These are phyloP conservation scores for Didymella glomerata DNA, from an alignment of 2,329 filamentous ascomycete species.

Conservation along the genomic window DNA sequence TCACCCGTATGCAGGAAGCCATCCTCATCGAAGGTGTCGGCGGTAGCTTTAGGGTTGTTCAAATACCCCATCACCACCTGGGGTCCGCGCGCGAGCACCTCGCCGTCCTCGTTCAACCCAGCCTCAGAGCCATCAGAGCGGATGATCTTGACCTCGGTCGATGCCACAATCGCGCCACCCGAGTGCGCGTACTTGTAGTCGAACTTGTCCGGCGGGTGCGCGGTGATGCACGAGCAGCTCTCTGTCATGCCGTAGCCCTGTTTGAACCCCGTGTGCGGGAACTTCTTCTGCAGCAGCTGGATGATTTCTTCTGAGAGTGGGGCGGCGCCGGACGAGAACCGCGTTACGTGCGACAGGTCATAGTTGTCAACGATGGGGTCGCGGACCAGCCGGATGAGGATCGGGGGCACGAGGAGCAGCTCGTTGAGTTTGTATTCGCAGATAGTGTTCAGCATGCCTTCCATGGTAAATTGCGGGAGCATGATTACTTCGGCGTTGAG, in stretches of 20 bases:
- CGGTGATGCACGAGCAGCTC: conserved; percentile 69
- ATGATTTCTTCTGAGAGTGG: conserved; percentile 67
- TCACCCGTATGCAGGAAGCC: conserved; percentile 68
- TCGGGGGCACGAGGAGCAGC: conserved; percentile 63
- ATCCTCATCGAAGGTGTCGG: conserved; percentile 57
- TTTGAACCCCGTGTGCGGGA: conserved; percentile 68
- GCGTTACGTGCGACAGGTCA: conserved; percentile 63
- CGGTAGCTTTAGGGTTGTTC: conserved; percentile 54
- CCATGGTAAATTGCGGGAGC: conserved; percentile 69
- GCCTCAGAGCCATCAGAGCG: conserved; percentile 64
- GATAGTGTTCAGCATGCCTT: conserved; percentile 57
- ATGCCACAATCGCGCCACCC: conserved; percentile 65
- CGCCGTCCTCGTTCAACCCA: conserved; percentile 61
- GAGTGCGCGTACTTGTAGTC: conserved; percentile 65
- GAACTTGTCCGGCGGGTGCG: conserved; percentile 65
- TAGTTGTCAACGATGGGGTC: conserved; percentile 64
- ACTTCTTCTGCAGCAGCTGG: conserved; percentile 62
- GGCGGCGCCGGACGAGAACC: conserved; percentile 69
- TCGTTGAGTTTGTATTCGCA: conserved; percentile 62
- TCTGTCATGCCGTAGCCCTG: conserved; percentile 76
- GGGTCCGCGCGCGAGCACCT: conserved; percentile 59
- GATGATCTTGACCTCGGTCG: conserved; percentile 68
- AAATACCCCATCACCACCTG: conserved; percentile 62
- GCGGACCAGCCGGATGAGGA: conserved; percentile 67
- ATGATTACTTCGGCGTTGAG: conserved; percentile 73